A percentile compares a stretch with the other conserved stretches of the same genome.
Evolutionary conservation across 2,329 filamentous ascomycete genomes (phyloP).

Genomic region (Fusarium nygamai): DNA sequence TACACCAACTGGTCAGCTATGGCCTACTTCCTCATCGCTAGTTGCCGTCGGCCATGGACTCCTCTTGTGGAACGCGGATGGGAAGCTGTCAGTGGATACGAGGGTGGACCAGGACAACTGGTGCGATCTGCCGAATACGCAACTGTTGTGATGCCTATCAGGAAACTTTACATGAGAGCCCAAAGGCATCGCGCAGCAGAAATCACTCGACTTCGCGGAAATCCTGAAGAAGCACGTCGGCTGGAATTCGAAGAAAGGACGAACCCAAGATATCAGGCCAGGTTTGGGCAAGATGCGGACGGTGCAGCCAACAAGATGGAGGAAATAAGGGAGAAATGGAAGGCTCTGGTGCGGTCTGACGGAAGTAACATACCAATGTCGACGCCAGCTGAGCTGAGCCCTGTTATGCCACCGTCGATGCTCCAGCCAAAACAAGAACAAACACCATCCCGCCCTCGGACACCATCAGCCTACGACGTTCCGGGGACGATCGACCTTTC

Average conservation of each 20-base stretch:
- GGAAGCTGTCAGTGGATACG: constrained; percentile 55
- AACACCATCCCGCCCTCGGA: constrained; percentile 30
- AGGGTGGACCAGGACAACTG: constrained; percentile 53
- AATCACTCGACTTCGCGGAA: constrained; percentile 57
- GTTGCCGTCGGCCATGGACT: constrained; percentile 59
- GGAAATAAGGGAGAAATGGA: constrained; percentile 61
- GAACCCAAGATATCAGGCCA: constrained; percentile 52
- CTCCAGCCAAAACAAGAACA: constrained; percentile 20
- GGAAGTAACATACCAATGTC: constrained; percentile 31
- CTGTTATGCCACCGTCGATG: constrained; percentile 22
- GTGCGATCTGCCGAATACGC: constrained; percentile 57
- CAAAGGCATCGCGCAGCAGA: constrained; percentile 62
- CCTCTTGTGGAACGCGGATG: constrained; percentile 61
- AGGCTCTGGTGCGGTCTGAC: constrained; percentile 56
- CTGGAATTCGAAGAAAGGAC: constrained; percentile 61
- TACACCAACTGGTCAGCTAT: constrained; percentile 64
- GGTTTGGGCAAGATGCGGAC: constrained; percentile 60
- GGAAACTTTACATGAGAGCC: constrained; percentile 64
- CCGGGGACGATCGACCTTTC: constrained; percentile 43
- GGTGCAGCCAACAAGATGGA: constrained; percentile 59
- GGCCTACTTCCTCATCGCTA: constrained; percentile 60
- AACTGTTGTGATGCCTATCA: constrained; percentile 63
- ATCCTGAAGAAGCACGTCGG: constrained; percentile 59
- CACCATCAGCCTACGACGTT: constrained; percentile 19
- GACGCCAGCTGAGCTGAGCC: constrained; percentile 17